Percentiles rank a stretch among this genome's conserved stretches.
Conservation (phyloP, 116 monocot species). For the Thalassia testudinum region DNA sequence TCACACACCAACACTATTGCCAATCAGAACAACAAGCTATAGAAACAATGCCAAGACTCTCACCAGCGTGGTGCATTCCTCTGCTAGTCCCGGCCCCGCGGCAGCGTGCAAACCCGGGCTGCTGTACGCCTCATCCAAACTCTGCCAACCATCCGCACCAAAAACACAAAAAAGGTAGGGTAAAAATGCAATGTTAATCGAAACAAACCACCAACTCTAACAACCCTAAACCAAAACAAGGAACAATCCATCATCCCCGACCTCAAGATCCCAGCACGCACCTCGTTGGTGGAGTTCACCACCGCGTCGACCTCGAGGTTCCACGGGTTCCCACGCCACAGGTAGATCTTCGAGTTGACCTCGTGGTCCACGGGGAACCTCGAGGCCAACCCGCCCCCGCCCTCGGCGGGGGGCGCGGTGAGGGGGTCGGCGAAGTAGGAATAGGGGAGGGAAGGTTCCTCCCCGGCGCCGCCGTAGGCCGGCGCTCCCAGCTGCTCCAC, state of each 20-base stretch:
- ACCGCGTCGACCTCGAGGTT: conserved; percentile 93
- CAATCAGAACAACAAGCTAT: too few species aligned
- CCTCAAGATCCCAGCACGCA: conserved; percentile 8
- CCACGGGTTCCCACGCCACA: conserved; percentile 94
- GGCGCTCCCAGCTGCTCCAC: conserved; percentile 38
- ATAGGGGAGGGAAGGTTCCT: conserved; percentile 30
- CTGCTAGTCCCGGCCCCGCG: conserved; percentile 90
- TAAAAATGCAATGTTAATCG: too few species aligned
- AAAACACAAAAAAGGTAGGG: background rate
- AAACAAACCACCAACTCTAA: background rate
- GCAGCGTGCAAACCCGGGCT: conserved; percentile 89
- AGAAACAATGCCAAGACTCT: background rate
- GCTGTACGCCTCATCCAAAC: conserved; percentile 94
- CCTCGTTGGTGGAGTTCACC: conserved; percentile 95
- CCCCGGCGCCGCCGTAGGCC: conserved; percentile 4
- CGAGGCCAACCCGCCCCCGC: conserved; percentile 15
- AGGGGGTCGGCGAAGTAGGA: conserved; percentile 79
- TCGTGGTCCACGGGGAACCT: conserved; percentile 87
- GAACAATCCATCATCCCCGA: background rate
- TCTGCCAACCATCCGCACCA: conserved; percentile 25
- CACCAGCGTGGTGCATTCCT: conserved; percentile 86
- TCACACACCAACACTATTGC: background rate
- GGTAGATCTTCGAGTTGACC: conserved; percentile 74
- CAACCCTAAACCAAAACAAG: background rate
- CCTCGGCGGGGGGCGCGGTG: conserved; percentile 15